phyloP scores from a whole-genome alignment of 1,139 yeast genomes.

The Groenewaldozyma sp. region DNA sequence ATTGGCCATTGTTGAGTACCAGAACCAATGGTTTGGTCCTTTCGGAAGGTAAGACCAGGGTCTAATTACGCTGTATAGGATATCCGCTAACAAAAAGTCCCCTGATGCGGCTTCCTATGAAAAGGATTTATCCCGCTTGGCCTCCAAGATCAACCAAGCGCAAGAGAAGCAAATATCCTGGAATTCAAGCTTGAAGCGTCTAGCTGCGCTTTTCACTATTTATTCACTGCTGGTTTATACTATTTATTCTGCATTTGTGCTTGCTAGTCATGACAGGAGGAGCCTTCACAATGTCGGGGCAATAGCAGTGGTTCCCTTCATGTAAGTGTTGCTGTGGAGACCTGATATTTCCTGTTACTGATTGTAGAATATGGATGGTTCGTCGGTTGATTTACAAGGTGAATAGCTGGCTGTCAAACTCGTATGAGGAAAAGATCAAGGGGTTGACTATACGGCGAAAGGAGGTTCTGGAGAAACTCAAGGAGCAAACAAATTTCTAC shows the following conservation, averaged over 20 bases:
- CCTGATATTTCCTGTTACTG: neutral
- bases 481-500: slow-evolving; percentile 68
- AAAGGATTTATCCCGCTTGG: slow-evolving; percentile 23
- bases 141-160: slow-evolving; percentile 19
- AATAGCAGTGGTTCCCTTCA: slow-evolving; percentile 16
- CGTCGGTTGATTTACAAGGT: slow-evolving; percentile 16
- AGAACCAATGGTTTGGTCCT: slow-evolving; percentile 5
- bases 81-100: too few species aligned
- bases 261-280: slow-evolving; percentile 4
- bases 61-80: slow-evolving; percentile 1
- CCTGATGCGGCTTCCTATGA: slow-evolving; percentile 21
- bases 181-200: slow-evolving; percentile 20
- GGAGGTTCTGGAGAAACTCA: slow-evolving; percentile 62
- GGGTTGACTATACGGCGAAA: slow-evolving; percentile 44
- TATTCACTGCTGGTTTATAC: slow-evolving; percentile 22
- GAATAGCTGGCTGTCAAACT: slow-evolving; percentile 16
- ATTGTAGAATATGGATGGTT: slow-evolving; percentile 13
- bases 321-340: neutral
- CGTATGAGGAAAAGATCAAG: slow-evolving; percentile 28
- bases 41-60: slow-evolving; percentile 3
- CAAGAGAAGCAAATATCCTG: slow-evolving; percentile 18
- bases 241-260: slow-evolving; percentile 17
- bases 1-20: too few species aligned
- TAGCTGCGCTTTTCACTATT: slow-evolving; percentile 24
- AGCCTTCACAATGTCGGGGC: slow-evolving; percentile 9